Evolutionary conservation across 768 basidiomycete genomes (phyloP).

Genomic region (Pisolithus sp.): DNA sequence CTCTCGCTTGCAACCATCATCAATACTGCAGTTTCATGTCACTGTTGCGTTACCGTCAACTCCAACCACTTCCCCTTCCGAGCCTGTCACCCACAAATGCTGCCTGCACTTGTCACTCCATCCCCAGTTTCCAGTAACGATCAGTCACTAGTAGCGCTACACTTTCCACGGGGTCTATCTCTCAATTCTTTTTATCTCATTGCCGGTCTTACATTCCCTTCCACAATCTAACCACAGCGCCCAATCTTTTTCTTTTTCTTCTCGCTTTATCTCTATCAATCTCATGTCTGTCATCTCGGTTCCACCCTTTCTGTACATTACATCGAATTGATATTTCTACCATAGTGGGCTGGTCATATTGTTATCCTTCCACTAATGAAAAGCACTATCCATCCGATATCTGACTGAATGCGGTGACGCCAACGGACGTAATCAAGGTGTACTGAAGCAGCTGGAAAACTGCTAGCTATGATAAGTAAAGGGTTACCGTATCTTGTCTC

Average conservation of each 20-base stretch:
- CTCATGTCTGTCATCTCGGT: conserved; percentile 13
- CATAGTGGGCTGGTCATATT: conserved; percentile 52
- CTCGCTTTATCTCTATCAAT: conserved; percentile 21
- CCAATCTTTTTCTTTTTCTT: conserved; percentile 11
- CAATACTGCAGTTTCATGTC: background rate
- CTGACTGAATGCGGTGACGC: background rate
- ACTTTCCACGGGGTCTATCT: background rate
- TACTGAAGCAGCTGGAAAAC: no score
- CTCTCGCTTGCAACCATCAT: conserved; percentile 3
- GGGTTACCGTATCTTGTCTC: no score
- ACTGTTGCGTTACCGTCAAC: conserved; percentile 5
- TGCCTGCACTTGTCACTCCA: background rate
- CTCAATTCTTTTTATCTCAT: background rate
- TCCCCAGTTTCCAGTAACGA: background rate
- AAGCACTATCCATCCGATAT: conserved; percentile 26
- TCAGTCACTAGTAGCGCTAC: background rate
- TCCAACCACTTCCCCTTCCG: conserved; percentile 1
- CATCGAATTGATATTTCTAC: conserved; percentile 42
- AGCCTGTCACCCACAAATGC: conserved; percentile 12
- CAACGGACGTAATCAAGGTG: background rate
- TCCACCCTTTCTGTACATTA: conserved; percentile 31
- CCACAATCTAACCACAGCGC: conserved; percentile 8
- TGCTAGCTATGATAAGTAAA: no score
- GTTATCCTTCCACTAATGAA: conserved; percentile 57
- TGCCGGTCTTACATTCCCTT: conserved; percentile 6